Percentiles rank a stretch among this genome's conserved stretches.
These are phyloP conservation scores for Myochromella boudieri DNA, from an alignment of 768 basidiomycete species.

Conservation along the genomic window DNA sequence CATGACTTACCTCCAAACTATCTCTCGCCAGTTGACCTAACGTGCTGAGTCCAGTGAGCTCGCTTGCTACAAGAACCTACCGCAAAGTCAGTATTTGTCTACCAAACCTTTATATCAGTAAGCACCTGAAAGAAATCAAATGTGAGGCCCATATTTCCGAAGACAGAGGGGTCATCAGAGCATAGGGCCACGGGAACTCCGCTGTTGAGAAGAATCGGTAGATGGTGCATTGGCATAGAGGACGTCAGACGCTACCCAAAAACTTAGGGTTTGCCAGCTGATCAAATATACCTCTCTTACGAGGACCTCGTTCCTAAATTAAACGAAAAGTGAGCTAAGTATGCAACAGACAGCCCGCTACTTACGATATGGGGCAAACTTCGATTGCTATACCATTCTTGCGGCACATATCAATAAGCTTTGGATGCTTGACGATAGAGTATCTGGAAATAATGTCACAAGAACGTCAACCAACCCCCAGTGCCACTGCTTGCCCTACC, in stretches of 20 bases:
- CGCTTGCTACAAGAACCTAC: constrained; percentile 67
- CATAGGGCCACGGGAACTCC: constrained; percentile 70
- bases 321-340: not conserved
- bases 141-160: constrained; percentile 76
- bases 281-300: constrained; percentile 37
- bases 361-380: constrained; percentile 81
- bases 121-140: constrained; percentile 77
- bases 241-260: constrained; percentile 61
- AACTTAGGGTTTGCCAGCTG: not conserved
- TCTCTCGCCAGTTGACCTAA: constrained; percentile 64
- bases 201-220: constrained; percentile 70
- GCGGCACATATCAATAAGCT: constrained; percentile 64
- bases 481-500: constrained; percentile 37
- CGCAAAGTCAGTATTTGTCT: not conserved
- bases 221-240: constrained; percentile 79
- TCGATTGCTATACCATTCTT: constrained; percentile 66
- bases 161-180: constrained; percentile 76
- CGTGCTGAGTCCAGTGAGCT: constrained; percentile 62
- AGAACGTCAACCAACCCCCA: not conserved
- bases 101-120: not conserved
- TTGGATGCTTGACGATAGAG: constrained; percentile 76
- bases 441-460: constrained; percentile 41
- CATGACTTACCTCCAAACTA: constrained; percentile 52
- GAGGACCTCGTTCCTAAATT: constrained; percentile 71
- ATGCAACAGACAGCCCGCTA: constrained; percentile 14